Base-by-base conservation (phyloP, 2,329 filamentous ascomycete genomes). In the Apiospora saccharicola region DNA sequence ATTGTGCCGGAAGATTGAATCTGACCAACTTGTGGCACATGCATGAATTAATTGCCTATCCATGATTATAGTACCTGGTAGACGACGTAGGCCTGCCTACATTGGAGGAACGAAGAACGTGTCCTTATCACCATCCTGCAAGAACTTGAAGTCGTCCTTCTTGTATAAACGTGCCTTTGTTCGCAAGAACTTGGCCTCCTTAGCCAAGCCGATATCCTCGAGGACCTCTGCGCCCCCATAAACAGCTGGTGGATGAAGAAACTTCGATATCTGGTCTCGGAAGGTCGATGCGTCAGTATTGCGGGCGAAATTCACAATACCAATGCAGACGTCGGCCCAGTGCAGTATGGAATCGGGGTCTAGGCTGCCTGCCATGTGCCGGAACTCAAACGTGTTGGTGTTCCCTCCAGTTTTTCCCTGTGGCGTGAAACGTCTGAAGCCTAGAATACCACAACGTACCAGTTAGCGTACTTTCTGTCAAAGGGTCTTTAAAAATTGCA, bases 321-420 rank as follows among this genome's bases (percentile, higher is more conserved):
- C 44, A 10, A 68, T 68, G 26, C 67, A 68, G 1, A 68, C 67
- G 6, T 68, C n/a, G 5, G 67, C 43, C 67, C 67, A 68, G 19
- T 68, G 67, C 5, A 68, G 14, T 46, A 70, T 70, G 12, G 12
- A 22, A 4, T 57, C 47, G 13, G 68, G 68, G 2, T 70, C 68
- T 5, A 70, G 68, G 47, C 68, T 53, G n/a, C 68, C 68, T 14
- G 24, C 68, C 68, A 70, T 70, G 13, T 70, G 68, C 10, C 68
- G 68, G 13, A 70, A 70, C 47, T 70, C 68, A 12, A 70, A 41
- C 12, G 68, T 70, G 34, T 70, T 70, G 19, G 41, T 68, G 14
- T 68, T 44, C 4, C 67, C 67, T 19, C 67, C 67, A 7, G 41
- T 46, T n/a, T 30, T 46, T 12, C 44, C 41, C n/a, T 44, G 26